Evolutionary conservation across 1,284 basidiomycete genomes (phyloP).

Genomic region (Cerrena zonata): DNA sequence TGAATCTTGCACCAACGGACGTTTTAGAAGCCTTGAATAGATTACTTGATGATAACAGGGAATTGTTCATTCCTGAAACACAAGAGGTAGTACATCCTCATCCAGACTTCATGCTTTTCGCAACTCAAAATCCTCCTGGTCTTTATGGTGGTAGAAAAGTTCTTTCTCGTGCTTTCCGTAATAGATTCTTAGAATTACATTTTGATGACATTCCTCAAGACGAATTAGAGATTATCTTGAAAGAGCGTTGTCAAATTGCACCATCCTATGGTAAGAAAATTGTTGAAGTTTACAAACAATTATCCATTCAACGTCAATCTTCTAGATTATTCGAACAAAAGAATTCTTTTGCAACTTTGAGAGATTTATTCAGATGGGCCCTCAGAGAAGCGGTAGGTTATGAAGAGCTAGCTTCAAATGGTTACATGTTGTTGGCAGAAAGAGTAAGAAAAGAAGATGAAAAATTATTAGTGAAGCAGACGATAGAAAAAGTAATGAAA

Average conservation of each 20-base stretch:
- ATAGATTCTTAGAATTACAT: constrained; percentile 96
- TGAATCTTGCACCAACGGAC: constrained; percentile 96
- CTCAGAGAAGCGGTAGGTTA: constrained; percentile 83
- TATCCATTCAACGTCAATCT: constrained; percentile 87
- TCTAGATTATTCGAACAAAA: constrained; percentile 96
- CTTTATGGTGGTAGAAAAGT: constrained; percentile 94
- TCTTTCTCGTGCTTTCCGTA: constrained; percentile 92
- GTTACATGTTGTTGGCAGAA: constrained; percentile 97
- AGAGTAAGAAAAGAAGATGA: constrained; percentile 83
- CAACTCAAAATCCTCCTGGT: constrained; percentile 96
- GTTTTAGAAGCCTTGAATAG: constrained; percentile 97
- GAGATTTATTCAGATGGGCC: constrained; percentile 98
- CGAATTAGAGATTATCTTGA: constrained; percentile 90
- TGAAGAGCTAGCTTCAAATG: constrained; percentile 90
- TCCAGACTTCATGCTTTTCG: constrained; percentile 95
- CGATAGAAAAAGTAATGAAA: constrained; percentile 87
- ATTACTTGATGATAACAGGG: constrained; percentile 94
- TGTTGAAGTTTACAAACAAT: constrained; percentile 87
- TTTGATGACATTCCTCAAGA: constrained; percentile 94
- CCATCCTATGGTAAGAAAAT: constrained; percentile 90
- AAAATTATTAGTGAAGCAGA: constrained; percentile 83
- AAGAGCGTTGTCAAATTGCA: constrained; percentile 83
- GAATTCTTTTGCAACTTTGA: constrained; percentile 91
- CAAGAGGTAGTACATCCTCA: constrained; percentile 93
- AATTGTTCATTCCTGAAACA: constrained; percentile 93